phyloP scores from a whole-genome alignment of 2,329 filamentous ascomycete genomes.

The Colletotrichum euphorbiae region DNA sequence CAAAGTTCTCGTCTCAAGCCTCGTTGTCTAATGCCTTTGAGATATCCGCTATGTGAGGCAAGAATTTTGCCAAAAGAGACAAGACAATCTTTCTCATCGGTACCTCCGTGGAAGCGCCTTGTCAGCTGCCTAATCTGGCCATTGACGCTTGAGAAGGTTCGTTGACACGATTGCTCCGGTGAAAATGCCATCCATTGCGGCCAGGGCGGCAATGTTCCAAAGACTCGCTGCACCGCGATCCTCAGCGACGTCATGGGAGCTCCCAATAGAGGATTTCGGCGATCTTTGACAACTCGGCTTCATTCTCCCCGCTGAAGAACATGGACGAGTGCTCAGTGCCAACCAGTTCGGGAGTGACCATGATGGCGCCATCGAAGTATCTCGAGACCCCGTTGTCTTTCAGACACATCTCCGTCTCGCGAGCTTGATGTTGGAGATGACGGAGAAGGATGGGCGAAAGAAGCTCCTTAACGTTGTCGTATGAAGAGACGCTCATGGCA shows the following conservation, averaged over 20 bases:
- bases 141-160: conserved; percentile 42
- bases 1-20: conserved; percentile 42
- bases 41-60: conserved; percentile 43
- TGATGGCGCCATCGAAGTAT: conserved; percentile 47
- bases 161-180: conserved; percentile 43
- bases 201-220: conserved; percentile 44
- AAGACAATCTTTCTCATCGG: conserved; percentile 39
- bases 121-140: conserved; percentile 29
- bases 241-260: conserved; percentile 36
- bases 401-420: conserved; percentile 39
- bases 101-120: background rate
- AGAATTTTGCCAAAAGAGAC: conserved; percentile 43
- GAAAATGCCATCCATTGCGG: conserved; percentile 47
- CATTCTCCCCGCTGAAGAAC: conserved; percentile 42
- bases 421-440: conserved; percentile 43
- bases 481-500: conserved; percentile 46
- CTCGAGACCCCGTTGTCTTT: conserved; percentile 29
- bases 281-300: conserved; percentile 29
- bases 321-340: conserved; percentile 43
- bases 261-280: conserved; percentile 40
- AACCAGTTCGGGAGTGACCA: conserved; percentile 46
- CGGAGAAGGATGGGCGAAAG: conserved; percentile 33
- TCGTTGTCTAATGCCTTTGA: conserved; percentile 42
- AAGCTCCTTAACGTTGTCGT: conserved; percentile 39
- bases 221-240: conserved; percentile 43